These are phyloP conservation scores for Vanilla planifolia DNA, from an alignment of 106 monocot species.

Conservation along the genomic window DNA sequence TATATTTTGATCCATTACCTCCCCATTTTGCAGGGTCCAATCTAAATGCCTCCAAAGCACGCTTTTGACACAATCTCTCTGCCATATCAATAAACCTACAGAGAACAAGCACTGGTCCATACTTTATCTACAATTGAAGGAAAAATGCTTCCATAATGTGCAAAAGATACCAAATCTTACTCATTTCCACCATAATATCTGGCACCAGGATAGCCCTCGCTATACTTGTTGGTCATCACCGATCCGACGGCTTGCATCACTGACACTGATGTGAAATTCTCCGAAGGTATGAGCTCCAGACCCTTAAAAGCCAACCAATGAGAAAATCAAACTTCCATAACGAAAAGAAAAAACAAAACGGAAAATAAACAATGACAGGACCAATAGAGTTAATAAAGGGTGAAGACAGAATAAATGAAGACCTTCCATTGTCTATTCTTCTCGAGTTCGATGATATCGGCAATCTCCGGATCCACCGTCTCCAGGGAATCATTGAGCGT, in stretches of 20 bases:
- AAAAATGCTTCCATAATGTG: background rate
- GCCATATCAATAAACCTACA: constrained; percentile 97
- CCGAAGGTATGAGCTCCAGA: constrained; percentile 91
- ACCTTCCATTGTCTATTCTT: constrained; percentile 99
- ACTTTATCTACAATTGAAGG: background rate
- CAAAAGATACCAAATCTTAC: constrained; percentile 33
- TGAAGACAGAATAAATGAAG: background rate
- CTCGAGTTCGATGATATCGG: constrained; percentile 91
- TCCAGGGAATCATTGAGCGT: constrained; percentile 80
- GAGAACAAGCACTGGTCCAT: background rate
- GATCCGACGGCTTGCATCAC: constrained; percentile 99
- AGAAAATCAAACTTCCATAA: background rate
- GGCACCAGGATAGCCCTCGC: constrained; percentile 98
- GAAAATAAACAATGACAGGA: background rate
- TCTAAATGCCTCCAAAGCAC: constrained; percentile 83
- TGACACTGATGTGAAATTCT: constrained; percentile 90
- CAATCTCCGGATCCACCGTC: constrained; percentile 82
- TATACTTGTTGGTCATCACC: constrained; percentile 98
- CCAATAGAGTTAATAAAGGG: background rate
- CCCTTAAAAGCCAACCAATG: constrained; percentile 36
- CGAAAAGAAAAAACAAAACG: background rate
- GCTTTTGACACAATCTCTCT: constrained; percentile 87
- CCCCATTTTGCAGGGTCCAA: constrained; percentile 95
- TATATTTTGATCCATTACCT: constrained; percentile 37
- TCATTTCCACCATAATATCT: constrained; percentile 99